These are phyloP conservation scores for Suillus occidentalis DNA, from an alignment of 768 basidiomycete genomes.

Conservation along the genomic window DNA sequence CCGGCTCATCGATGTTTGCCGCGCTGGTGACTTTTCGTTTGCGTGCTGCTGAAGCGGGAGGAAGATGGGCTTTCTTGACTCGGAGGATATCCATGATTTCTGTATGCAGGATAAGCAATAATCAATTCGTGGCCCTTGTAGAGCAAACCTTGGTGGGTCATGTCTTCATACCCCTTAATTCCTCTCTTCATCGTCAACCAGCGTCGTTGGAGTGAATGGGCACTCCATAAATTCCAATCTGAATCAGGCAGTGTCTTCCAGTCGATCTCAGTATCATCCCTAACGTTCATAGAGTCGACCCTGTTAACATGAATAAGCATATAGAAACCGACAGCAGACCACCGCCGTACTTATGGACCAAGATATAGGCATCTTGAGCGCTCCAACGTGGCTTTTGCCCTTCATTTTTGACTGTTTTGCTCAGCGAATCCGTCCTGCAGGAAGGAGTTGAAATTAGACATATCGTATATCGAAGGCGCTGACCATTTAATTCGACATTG, in stretches of 20 bases:
- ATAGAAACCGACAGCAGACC: neutral
- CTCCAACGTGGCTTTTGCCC: conserved; percentile 75
- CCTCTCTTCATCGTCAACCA: conserved; percentile 80
- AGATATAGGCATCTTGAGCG: conserved; percentile 71
- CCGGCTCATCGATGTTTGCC: conserved; percentile 42
- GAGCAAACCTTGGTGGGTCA: conserved; percentile 71
- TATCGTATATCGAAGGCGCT: conserved; percentile 9
- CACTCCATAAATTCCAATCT: conserved; percentile 84
- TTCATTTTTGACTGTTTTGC: conserved; percentile 69
- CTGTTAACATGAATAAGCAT: conserved; percentile 36
- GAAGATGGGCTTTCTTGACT: conserved; percentile 67
- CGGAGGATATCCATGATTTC: conserved; percentile 83
- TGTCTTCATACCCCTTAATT: conserved; percentile 75
- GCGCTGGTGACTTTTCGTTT: conserved; percentile 56
- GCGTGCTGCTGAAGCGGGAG: conserved; percentile 37
- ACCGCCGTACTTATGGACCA: conserved; percentile 70
- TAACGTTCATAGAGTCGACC: conserved; percentile 70
- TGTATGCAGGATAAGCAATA: conserved; percentile 24
- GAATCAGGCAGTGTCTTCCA: conserved; percentile 77
- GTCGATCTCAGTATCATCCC: conserved; percentile 81
- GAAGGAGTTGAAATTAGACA: conserved; percentile 1
- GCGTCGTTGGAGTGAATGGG: conserved; percentile 74
- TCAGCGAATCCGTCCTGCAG: conserved; percentile 73
- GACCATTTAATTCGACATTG: conserved; percentile 91
- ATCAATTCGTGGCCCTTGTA: neutral